These are phyloP conservation scores for Bryoerythrophyllum caledonicum DNA, from an alignment of 225 moss, liverwort and hornwort species.

Conservation along the genomic window DNA sequence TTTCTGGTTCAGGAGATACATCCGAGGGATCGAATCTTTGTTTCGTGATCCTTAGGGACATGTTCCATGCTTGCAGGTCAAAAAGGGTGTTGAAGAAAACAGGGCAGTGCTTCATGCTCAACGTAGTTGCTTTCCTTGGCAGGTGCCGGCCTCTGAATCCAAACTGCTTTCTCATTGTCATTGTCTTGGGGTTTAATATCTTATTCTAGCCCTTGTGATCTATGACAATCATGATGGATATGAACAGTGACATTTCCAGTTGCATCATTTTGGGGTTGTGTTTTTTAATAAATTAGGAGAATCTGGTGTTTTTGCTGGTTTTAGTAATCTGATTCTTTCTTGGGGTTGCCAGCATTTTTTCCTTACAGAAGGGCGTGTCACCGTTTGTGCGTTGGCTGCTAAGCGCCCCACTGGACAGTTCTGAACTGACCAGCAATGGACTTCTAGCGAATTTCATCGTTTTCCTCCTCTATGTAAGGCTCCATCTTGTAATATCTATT, in stretches of 20 bases:
- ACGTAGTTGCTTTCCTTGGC: slow-evolving; percentile 90
- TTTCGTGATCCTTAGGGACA: not conserved
- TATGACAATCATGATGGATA: not conserved
- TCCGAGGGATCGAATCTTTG: slow-evolving; percentile 3
- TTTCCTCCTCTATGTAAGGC: slow-evolving; percentile 77
- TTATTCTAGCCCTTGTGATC: not conserved
- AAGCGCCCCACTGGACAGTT: slow-evolving; percentile 42
- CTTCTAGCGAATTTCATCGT: slow-evolving; percentile 65
- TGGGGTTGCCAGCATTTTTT: slow-evolving; percentile 60
- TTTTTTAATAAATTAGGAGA: not conserved
- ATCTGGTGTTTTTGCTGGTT: not conserved
- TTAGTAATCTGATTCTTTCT: slow-evolving; percentile 22
- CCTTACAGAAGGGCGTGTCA: slow-evolving; percentile 66
- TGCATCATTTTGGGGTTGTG: not conserved
- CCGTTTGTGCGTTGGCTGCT: slow-evolving; percentile 70
- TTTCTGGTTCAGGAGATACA: slow-evolving; percentile 9
- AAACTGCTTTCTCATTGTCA: not conserved
- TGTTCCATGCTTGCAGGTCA: slow-evolving; percentile 55
- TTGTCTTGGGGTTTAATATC: slow-evolving; percentile 1
- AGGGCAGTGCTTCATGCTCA: slow-evolving; percentile 81
- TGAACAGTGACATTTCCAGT: not conserved
- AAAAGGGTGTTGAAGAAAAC: slow-evolving; percentile 82
- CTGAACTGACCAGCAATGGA: slow-evolving; percentile 40
- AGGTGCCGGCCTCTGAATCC: slow-evolving; percentile 47
- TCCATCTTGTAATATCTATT: not conserved